Conservation (phyloP, 495 filamentous ascomycete species). For the Penicillium maclennaniae region DNA sequence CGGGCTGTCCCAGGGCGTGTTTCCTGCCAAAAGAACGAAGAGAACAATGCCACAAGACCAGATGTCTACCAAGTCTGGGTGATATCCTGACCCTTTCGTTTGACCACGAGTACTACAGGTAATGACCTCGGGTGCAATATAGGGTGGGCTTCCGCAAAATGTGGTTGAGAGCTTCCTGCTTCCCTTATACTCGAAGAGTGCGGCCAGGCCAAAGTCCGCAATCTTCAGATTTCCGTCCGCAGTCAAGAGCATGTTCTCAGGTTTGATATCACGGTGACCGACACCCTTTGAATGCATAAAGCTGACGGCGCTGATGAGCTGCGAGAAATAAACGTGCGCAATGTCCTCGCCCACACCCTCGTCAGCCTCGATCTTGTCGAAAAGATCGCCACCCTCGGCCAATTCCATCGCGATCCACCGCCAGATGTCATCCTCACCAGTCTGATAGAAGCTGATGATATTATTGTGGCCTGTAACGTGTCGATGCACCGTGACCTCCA, state of each 20-base stretch:
- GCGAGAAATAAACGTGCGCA: conserved; percentile 92
- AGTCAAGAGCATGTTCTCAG: conserved; percentile 83
- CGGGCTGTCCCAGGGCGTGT: conserved; percentile 97
- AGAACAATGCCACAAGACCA: conserved; percentile 97
- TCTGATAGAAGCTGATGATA: conserved; percentile 86
- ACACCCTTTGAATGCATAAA: conserved; percentile 94
- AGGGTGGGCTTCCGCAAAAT: conserved; percentile 94
- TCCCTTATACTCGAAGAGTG: conserved; percentile 86
- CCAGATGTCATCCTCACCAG: conserved; percentile 86
- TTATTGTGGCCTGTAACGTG: conserved; percentile 86
- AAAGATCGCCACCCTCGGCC: conserved; percentile 92
- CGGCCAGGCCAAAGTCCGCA: conserved; percentile 93
- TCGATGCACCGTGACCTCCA: conserved; percentile 85
- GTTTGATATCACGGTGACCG: conserved; percentile 86
- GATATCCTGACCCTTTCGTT: conserved; percentile 63
- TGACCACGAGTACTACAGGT: conserved; percentile 43
- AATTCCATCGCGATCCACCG: conserved; percentile 98
- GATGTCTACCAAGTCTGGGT: conserved; percentile 81
- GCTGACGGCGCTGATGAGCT: conserved; percentile 82
- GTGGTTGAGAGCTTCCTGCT: conserved; percentile 73
- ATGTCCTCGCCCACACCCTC: conserved; percentile 88
- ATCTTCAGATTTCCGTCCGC: conserved; percentile 86
- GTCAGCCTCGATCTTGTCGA: conserved; percentile 99
- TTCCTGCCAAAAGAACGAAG: conserved; percentile 91
- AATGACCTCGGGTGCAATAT: conserved; percentile 94